Conservation (phyloP, 805 yeast genomes). For the Zygosaccharomyces gambellarensis region DNA sequence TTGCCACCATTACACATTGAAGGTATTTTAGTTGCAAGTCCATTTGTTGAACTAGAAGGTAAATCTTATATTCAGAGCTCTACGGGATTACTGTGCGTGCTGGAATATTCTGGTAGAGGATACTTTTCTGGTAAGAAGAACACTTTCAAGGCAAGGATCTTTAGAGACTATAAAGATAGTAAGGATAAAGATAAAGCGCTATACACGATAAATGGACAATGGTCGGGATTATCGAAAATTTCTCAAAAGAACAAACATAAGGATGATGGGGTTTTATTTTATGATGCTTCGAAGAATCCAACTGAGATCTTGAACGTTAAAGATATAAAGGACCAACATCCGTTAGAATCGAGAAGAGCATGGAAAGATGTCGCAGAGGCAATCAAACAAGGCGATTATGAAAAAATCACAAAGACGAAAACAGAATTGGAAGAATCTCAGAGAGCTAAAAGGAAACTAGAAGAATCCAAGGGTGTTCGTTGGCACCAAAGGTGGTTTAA, state of each 20-base stretch:
- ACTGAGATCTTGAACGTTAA: conserved; percentile 65
- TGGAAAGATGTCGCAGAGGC: conserved; percentile 91
- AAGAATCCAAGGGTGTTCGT: conserved; percentile 51
- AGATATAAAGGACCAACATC: conserved; percentile 76
- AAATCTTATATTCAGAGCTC: conserved; percentile 79
- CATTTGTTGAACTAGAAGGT: conserved; percentile 92
- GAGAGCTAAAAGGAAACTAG: conserved; percentile 73
- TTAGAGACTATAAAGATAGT: conserved; percentile 46
- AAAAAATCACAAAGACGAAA: conserved; percentile 69
- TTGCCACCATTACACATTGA: conserved; percentile 93
- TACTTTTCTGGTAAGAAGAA: conserved; percentile 94
- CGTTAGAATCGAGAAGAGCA: conserved; percentile 79
- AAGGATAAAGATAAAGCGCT: conserved; percentile 57
- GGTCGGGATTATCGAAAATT: conserved; percentile 76
- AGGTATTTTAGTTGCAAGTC: conserved; percentile 85
- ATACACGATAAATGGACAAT: conserved; percentile 82
- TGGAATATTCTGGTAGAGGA: conserved; percentile 89
- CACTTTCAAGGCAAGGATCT: conserved; percentile 81
- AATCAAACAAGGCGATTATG: conserved; percentile 67
- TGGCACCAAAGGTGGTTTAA: conserved; percentile 89
- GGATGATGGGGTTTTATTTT: conserved; percentile 50
- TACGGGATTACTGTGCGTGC: conserved; percentile 63
- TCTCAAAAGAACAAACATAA: conserved; percentile 42
- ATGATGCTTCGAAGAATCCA: conserved; percentile 50
- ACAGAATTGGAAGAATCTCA: conserved; percentile 76